A percentile compares a stretch with the other conserved stretches of the same genome.
These are phyloP conservation scores for Boletus sp. DNA, from an alignment of 768 basidiomycete species.

Conservation along the genomic window DNA sequence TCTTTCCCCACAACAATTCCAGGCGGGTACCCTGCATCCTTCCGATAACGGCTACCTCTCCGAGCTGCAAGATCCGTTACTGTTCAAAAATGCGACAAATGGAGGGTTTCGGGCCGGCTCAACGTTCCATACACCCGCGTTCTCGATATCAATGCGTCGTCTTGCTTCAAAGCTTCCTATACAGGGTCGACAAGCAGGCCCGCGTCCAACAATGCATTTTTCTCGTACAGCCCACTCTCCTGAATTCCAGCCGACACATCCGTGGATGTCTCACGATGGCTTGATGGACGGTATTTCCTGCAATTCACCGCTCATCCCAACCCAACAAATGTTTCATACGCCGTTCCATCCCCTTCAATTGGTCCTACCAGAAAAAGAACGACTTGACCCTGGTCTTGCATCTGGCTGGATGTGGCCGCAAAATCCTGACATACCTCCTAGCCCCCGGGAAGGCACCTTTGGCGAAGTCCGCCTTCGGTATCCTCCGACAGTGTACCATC, in stretches of 20 bases:
- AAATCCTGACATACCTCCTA: conserved; percentile 5
- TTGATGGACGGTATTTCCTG: conserved; percentile 4
- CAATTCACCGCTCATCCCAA: conserved; percentile 19
- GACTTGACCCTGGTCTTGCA: not conserved
- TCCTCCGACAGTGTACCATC: conserved; percentile 3
- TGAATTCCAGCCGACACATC: conserved; percentile 16
- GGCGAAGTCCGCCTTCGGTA: conserved; percentile 10
- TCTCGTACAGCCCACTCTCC: conserved; percentile 9
- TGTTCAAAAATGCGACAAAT: conserved; percentile 14
- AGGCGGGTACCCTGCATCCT: not conserved
- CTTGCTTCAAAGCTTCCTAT: conserved; percentile 30
- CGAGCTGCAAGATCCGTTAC: conserved; percentile 11
- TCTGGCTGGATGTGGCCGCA: conserved; percentile 21
- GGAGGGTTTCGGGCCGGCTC: conserved; percentile 10
- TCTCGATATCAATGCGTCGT: conserved; percentile 33
- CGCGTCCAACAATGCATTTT: conserved; percentile 12
- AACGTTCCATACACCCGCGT: conserved; percentile 11
- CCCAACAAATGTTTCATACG: conserved; percentile 30
- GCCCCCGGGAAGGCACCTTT: conserved; percentile 3
- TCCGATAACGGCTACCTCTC: conserved; percentile 11
- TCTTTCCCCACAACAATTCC: conserved; percentile 8
- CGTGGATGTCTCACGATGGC: conserved; percentile 12
- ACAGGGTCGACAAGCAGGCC: conserved; percentile 19
- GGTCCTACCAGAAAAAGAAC: conserved; percentile 14
- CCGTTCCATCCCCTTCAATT: conserved; percentile 26